Evolutionary conservation across 1,284 basidiomycete species (phyloP).

Genomic region (Cutaneotrichosporon sp.): DNA sequence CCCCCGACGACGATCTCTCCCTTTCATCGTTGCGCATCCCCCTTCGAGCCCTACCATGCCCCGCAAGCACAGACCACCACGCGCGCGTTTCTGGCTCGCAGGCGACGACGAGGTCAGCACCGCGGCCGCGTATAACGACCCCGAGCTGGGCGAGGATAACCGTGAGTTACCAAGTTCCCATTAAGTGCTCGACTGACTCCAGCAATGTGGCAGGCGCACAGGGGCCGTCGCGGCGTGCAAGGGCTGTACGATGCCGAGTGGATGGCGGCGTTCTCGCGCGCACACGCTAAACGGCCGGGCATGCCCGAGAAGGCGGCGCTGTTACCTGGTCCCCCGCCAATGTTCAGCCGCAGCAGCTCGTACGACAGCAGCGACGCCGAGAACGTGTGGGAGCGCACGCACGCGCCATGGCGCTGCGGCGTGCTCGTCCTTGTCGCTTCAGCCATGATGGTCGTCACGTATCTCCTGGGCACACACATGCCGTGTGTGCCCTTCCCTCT

Average conservation of each 20-base stretch:
- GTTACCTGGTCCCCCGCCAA: not conserved
- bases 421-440: not conserved
- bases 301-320: not conserved
- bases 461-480: too few relatives aligned
- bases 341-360: not conserved
- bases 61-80: not conserved
- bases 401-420: not conserved
- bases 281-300: not conserved
- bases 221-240: not conserved
- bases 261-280: not conserved
- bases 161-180: too few relatives aligned
- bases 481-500: too few relatives aligned
- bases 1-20: not conserved
- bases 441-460: too few relatives aligned
- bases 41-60: not conserved
- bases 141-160: not conserved
- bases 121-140: too few relatives aligned
- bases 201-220: not conserved
- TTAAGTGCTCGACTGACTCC: not conserved
- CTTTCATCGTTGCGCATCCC: not conserved
- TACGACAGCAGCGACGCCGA: not conserved
- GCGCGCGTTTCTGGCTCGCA: constrained; percentile 10
- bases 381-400: not conserved
- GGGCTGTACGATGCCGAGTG: not conserved
- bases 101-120: not conserved